These are phyloP conservation scores for Crithidia brevicula DNA, from an alignment of 208 protist species.

Conservation along the genomic window DNA sequence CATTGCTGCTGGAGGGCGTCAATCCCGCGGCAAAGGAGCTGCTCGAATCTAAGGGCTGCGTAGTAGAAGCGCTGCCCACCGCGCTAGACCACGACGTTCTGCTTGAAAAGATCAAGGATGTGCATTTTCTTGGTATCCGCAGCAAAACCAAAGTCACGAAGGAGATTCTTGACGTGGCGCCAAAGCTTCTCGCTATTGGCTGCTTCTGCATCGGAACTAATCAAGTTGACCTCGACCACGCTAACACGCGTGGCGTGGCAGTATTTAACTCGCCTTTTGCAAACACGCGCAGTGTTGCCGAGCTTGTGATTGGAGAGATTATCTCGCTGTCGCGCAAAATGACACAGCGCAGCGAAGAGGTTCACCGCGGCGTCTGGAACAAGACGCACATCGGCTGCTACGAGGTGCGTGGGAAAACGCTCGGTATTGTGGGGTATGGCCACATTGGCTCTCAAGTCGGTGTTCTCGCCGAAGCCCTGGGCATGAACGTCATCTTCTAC, in stretches of 20 bases:
- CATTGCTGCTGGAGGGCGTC: conserved; percentile 91
- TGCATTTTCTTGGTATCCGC: conserved; percentile 92
- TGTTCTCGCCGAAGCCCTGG: conserved; percentile 92
- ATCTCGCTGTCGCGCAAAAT: conserved; percentile 90
- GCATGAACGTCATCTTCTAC: conserved; percentile 94
- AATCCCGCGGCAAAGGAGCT: conserved; percentile 72
- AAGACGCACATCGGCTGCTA: conserved; percentile 84
- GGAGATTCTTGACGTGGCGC: conserved; percentile 74
- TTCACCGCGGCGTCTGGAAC: conserved; percentile 91
- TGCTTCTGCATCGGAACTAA: conserved; percentile 97
- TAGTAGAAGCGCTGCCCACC: conserved; percentile 70
- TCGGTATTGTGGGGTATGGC: conserved; percentile 95
- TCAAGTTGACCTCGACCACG: conserved; percentile 90
- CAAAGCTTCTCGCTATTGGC: conserved; percentile 86
- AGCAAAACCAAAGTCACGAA: conserved; percentile 90
- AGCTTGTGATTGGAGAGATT: conserved; percentile 93
- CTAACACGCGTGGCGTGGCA: conserved; percentile 78
- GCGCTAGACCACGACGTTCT: conserved; percentile 74
- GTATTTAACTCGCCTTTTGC: conserved; percentile 97
- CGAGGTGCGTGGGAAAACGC: conserved; percentile 87
- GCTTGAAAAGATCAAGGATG: conserved; percentile 79
- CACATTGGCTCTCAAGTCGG: conserved; percentile 94
- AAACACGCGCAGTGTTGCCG: conserved; percentile 94
- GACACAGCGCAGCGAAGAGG: conserved; percentile 84
- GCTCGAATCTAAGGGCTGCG: conserved; percentile 80